Conservation (phyloP, 2,329 filamentous ascomycete species). For the Beauveria scarabaeidicola region DNA sequence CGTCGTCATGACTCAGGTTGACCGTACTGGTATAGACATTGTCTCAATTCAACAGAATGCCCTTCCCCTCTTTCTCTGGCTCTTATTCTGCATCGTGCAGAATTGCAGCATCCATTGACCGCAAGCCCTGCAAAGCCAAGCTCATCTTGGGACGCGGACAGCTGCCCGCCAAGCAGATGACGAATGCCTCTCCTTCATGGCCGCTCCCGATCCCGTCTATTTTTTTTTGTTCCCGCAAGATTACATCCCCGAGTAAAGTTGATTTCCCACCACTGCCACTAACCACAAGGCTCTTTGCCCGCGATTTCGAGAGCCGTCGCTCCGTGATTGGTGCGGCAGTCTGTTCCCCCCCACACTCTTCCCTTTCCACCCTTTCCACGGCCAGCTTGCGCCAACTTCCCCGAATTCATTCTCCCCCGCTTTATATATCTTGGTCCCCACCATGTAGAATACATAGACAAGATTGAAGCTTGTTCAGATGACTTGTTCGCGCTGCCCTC, state of each 20-base stretch:
- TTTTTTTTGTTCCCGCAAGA: not conserved
- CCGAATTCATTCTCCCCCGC: not conserved
- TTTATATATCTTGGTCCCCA: too few relatives aligned
- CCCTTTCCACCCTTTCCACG: not conserved
- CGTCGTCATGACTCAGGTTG: too few relatives aligned
- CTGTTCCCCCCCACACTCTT: not conserved
- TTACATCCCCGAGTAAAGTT: too few relatives aligned
- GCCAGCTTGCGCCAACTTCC: not conserved
- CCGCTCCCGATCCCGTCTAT: too few relatives aligned
- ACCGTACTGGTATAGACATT: too few relatives aligned
- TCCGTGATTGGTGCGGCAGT: conserved; percentile 10
- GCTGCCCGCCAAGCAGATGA: not conserved
- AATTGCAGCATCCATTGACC: too few relatives aligned
- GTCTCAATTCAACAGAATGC: too few relatives aligned
- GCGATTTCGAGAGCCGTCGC: not conserved
- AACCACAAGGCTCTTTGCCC: too few relatives aligned
- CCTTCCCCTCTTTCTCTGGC: not conserved
- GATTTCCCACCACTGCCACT: too few relatives aligned
- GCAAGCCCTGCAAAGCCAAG: not conserved
- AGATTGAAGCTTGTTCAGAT: not conserved
- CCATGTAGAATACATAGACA: not conserved
- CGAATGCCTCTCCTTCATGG: too few relatives aligned
- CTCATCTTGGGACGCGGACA: not conserved
- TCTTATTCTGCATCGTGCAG: not conserved
- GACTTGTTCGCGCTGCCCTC: not conserved